These are phyloP conservation scores for Jackrogersella minutella DNA, from an alignment of 495 filamentous ascomycete species.

Conservation along the genomic window DNA sequence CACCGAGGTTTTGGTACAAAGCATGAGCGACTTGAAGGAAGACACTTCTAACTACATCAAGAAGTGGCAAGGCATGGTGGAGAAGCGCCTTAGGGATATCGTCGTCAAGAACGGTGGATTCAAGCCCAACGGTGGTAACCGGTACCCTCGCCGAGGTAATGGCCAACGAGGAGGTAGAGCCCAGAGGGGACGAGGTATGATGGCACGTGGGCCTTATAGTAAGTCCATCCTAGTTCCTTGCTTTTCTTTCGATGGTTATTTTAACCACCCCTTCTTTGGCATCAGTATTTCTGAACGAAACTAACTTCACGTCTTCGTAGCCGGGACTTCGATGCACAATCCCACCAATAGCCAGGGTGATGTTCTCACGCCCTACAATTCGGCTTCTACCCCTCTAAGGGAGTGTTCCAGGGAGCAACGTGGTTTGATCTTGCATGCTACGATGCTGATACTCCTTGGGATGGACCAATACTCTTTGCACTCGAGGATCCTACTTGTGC, in stretches of 20 bases:
- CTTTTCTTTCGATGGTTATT: neutral
- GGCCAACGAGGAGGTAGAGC: conserved; percentile 22
- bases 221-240: conserved; percentile 34
- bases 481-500: conserved; percentile 76
- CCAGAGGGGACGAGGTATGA: conserved; percentile 39
- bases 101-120: conserved; percentile 44
- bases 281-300: neutral
- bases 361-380: conserved; percentile 54
- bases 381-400: conserved; percentile 52
- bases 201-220: conserved; percentile 33
- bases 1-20: conserved; percentile 40
- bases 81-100: conserved; percentile 54
- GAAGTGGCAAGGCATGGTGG: conserved; percentile 53
- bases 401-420: conserved; percentile 55
- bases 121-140: conserved; percentile 32
- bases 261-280: neutral
- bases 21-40: conserved; percentile 53
- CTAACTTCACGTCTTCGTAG: conserved; percentile 40
- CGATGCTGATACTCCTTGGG: conserved; percentile 78
- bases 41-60: conserved; percentile 52
- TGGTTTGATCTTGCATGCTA: conserved; percentile 60
- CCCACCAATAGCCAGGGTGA: conserved; percentile 39
- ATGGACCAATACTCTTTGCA: conserved; percentile 82
- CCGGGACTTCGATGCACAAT: conserved; percentile 44
- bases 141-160: conserved; percentile 35